Evolutionary conservation across 2,329 filamentous ascomycete species (phyloP).

Genomic region (Cercospora zeae-maydis): DNA sequence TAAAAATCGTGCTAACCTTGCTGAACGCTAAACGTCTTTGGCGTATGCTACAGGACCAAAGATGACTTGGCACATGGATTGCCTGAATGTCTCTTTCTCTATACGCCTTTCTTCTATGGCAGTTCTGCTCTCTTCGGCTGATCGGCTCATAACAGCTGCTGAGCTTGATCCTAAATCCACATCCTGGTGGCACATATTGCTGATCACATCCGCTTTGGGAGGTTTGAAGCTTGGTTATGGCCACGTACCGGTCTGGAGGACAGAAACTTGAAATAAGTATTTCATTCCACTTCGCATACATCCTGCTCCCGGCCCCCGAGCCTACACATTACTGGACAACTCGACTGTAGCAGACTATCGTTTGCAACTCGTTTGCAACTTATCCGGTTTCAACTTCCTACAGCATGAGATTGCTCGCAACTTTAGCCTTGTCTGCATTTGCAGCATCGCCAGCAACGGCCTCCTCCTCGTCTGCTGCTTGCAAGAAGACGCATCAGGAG

Average conservation of each 20-base stretch:
- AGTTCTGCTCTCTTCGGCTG: not conserved
- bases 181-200: not conserved
- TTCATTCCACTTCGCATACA: not conserved
- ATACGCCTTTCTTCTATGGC: no score
- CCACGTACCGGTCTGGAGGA: no score
- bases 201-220: not conserved
- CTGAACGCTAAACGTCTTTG: not conserved
- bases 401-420: not conserved
- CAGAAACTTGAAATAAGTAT: not conserved
- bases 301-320: not conserved
- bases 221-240: no score
- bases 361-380: not conserved
- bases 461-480: not conserved
- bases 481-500: constrained; percentile 13
- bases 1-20: not conserved
- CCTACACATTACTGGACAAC: no score
- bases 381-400: not conserved
- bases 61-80: not conserved
- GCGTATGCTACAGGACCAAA: not conserved
- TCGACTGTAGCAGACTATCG: no score
- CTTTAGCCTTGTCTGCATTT: not conserved
- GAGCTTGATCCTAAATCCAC: not conserved
- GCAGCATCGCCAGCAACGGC: constrained; percentile 6
- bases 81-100: not conserved
- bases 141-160: not conserved